Evolutionary conservation across 192 early-diverging fungal species (phyloP).

Genomic region (Chytriomyces sp.): DNA sequence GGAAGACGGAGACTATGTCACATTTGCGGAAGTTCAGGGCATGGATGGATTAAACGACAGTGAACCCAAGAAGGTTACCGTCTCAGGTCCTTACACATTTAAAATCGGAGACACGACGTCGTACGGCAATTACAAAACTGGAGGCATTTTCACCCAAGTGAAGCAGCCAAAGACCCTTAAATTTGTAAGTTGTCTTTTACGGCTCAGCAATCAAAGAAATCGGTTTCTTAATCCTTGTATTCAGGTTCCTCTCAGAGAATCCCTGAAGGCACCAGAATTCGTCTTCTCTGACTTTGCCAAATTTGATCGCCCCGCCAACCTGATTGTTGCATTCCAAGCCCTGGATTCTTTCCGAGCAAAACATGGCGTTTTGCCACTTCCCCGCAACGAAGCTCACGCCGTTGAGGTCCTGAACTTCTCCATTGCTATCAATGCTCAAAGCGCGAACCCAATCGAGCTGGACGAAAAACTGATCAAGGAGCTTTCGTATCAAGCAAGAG

Average conservation of each 20-base stretch:
- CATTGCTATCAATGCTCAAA: conserved; percentile 70
- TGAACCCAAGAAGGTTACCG: conserved; percentile 80
- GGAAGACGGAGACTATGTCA: conserved; percentile 96
- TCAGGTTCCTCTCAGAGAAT: conserved; percentile 73
- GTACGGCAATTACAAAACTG: conserved; percentile 76
- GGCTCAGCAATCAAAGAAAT: background rate
- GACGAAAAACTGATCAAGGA: conserved; percentile 87
- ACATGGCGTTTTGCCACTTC: conserved; percentile 75
- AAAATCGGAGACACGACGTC: conserved; percentile 88
- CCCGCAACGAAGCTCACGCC: conserved; percentile 87
- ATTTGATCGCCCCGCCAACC: conserved; percentile 93
- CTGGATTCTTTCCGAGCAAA: conserved; percentile 77
- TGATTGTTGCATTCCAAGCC: conserved; percentile 94
- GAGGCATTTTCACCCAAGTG: conserved; percentile 96
- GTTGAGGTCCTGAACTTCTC: conserved; percentile 74
- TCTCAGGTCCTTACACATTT: conserved; percentile 91
- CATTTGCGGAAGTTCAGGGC: conserved; percentile 91
- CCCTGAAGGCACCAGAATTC: conserved; percentile 81
- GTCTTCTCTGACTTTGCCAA: conserved; percentile 95
- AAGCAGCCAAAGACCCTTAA: conserved; percentile 84
- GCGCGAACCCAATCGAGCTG: conserved; percentile 70
- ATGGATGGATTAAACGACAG: conserved; percentile 87
- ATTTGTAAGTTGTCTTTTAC: conserved; percentile 68
- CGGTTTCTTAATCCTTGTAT: background rate
- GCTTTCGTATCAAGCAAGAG: conserved; percentile 84